Conservation (phyloP, 1,139 yeast genomes). For the Arxiozyma heterogenica region DNA sequence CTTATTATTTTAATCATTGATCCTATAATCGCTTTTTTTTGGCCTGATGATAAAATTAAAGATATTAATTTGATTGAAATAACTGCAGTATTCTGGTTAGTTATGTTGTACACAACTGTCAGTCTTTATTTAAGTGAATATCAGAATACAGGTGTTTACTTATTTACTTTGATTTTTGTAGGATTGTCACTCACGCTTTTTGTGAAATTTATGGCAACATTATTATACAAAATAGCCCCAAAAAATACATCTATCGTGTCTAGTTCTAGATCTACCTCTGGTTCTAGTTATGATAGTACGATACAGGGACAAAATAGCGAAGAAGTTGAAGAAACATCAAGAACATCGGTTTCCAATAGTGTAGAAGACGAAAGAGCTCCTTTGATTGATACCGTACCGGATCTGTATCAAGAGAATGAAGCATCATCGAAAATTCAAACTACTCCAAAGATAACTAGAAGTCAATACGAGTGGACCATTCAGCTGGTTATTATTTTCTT, state of each 20-base stretch:
- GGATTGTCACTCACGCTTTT: slow-evolving; percentile 45
- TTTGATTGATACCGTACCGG: slow-evolving; percentile 1
- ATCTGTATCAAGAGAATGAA: neutral
- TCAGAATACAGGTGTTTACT: slow-evolving; percentile 55
- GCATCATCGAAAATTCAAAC: neutral
- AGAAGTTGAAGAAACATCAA: neutral
- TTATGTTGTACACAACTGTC: slow-evolving; percentile 43
- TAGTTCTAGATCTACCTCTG: neutral
- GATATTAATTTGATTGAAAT: slow-evolving; percentile 54
- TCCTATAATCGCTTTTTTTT: slow-evolving; percentile 41
- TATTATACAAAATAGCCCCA: neutral
- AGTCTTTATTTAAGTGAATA: slow-evolving; percentile 35
- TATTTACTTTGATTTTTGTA: slow-evolving; percentile 42
- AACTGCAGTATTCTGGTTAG: slow-evolving; percentile 48
- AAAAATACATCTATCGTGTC: neutral
- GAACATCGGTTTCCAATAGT: neutral
- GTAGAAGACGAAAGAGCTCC: slow-evolving; percentile 11
- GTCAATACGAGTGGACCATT: slow-evolving; percentile 69
- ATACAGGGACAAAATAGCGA: neutral
- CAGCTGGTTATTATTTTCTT: slow-evolving; percentile 67
- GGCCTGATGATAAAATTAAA: slow-evolving; percentile 64
- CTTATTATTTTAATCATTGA: slow-evolving; percentile 49
- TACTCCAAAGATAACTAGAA: neutral
- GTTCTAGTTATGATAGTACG: neutral
- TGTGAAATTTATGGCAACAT: slow-evolving; percentile 38